These are phyloP conservation scores for Coemansia pectinata DNA, from an alignment of 192 early-diverging fungal species.

Conservation along the genomic window DNA sequence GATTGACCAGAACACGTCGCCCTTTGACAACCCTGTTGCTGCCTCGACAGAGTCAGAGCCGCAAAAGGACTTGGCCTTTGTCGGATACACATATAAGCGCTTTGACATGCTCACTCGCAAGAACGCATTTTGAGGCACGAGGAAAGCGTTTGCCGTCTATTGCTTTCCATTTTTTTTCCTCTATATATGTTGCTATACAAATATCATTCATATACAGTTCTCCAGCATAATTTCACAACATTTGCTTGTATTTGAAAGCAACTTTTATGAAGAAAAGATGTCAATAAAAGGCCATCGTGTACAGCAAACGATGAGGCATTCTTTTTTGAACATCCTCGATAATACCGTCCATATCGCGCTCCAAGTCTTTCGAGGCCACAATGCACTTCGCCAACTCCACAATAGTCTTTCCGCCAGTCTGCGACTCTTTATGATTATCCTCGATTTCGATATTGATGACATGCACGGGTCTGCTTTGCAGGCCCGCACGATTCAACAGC, in stretches of 20 bases:
- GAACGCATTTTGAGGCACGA: slow-evolving; percentile 57
- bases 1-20: slow-evolving; percentile 71
- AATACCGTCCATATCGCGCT: slow-evolving; percentile 82
- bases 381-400: slow-evolving; percentile 72
- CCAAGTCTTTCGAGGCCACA: slow-evolving; percentile 64
- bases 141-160: background rate
- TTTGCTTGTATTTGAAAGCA: background rate
- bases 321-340: slow-evolving; percentile 70
- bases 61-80: slow-evolving; percentile 97
- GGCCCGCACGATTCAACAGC: slow-evolving; percentile 67
- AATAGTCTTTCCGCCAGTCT: slow-evolving; percentile 81
- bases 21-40: slow-evolving; percentile 33
- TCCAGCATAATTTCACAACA: background rate
- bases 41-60: slow-evolving; percentile 31
- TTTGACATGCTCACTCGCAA: slow-evolving; percentile 81
- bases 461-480: slow-evolving; percentile 74
- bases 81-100: slow-evolving; percentile 98
- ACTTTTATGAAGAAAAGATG: background rate
- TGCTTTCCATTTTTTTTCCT: background rate
- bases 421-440: slow-evolving; percentile 90
- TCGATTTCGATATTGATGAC: slow-evolving; percentile 96
- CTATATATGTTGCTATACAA: background rate
- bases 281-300: slow-evolving; percentile 67
- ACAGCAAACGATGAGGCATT: slow-evolving; percentile 61
- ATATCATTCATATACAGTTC: background rate